Conservation (phyloP, 2,329 filamentous ascomycete species). For the Phyllosticta citrichinensis region DNA sequence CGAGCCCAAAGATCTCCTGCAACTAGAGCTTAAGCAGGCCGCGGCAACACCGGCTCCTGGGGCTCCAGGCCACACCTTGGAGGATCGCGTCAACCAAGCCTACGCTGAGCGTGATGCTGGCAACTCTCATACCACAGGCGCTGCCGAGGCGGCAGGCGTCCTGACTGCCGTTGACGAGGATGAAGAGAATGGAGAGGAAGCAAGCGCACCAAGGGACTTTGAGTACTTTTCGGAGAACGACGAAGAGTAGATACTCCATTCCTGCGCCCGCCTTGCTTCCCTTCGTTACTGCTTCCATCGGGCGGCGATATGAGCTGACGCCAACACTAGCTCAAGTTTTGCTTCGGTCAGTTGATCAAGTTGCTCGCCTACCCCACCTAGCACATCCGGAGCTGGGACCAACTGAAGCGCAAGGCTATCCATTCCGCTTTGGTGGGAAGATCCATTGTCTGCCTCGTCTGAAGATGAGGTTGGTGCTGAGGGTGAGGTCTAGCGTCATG, state of each 20-base stretch:
- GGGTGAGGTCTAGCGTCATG: neutral
- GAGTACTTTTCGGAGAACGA: slow-evolving; percentile 64
- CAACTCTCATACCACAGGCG: slow-evolving; percentile 36
- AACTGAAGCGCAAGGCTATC: no score
- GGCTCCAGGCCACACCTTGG: slow-evolving; percentile 25
- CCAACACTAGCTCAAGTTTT: no score
- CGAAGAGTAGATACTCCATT: slow-evolving; percentile 15
- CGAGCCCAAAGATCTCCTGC: slow-evolving; percentile 70
- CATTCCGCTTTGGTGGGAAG: no score
- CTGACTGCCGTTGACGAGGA: slow-evolving; percentile 84
- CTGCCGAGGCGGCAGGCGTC: slow-evolving; percentile 66
- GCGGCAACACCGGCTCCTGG: slow-evolving; percentile 37
- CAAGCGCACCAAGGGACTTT: slow-evolving; percentile 59
- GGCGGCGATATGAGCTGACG: neutral
- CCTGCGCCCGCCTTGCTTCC: neutral
- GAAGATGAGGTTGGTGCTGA: neutral
- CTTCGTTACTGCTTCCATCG: neutral
- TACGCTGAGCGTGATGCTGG: slow-evolving; percentile 14
- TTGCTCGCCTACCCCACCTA: no score
- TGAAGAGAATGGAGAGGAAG: slow-evolving; percentile 59
- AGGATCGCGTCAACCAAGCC: slow-evolving; percentile 20
- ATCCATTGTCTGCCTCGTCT: neutral
- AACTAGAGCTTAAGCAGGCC: slow-evolving; percentile 83
- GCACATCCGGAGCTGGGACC: no score
- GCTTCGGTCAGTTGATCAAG: no score